Evolutionary conservation across 164 flowering plant genomes (phyloP), one percentile per base, ranked within the genome.

Genomic region (Chimonanthus salicifolius): DNA sequence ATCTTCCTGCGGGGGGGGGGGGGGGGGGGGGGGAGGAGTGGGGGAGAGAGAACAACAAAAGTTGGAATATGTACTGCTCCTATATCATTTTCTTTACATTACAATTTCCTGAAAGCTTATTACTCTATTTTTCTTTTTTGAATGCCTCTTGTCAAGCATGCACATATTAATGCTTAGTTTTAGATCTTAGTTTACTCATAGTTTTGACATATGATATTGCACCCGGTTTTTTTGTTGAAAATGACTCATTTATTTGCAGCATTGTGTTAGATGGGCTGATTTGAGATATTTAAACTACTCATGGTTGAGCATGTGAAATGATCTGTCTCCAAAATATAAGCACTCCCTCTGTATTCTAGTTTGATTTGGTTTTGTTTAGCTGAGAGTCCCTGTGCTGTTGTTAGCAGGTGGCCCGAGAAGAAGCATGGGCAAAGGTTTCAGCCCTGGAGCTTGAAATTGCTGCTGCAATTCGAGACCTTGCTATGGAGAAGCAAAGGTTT

Each of bases 331-430:
- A 54, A 54, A 54, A 16, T 54, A 16, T 13, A 54, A 16, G 60
- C 60, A 54, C 15, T 10, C 60, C 60, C 15, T 54, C 15, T 54
- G 16, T 62, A 60, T 48, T 18, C 18, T 20, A 33, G 16, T 49
- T 15, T 73, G 70, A 11, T 16, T 7, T 51, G 11, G 60, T 70
- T 58, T 67, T 45, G 64, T 79, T 75, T 76, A 86, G 86, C 89
- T 87, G 91, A 89, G 84, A 33, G 33, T 33, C 33, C 33, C 33
- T 33, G 33, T 33, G 33, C 33, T 86, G 85, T 77, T 74, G 91
- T 81, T 94, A 94, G 99, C 99, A 96, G 99, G 90, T 92, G 69
- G 98, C 97, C 77, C 91, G 99, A 75, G 99, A 96, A 81, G 99
- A 94, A 83, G 99, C 99, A 68, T 94, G 99, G 98, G 94, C 95